Base-by-base conservation (phyloP, 805 yeast genomes). In the Candida patagonica region DNA sequence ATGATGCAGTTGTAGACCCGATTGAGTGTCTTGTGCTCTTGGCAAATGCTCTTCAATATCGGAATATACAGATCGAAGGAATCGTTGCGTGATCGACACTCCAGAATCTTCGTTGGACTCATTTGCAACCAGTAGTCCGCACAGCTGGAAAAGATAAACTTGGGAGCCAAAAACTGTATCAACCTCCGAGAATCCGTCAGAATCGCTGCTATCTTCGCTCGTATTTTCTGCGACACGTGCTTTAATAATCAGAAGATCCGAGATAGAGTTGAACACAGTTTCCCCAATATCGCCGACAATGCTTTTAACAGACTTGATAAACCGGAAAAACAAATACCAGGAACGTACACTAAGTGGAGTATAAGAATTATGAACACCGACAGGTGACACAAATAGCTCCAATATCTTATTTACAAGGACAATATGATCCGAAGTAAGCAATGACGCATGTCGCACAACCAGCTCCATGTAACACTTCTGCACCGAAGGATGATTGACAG, bases 291-390 rank as follows among this genome's bases (percentile, higher is more conserved):
- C 41, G 23, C 78, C 71, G 30, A 78, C 61, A 36, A 72, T 63
- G 26, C 87, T 86, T 54, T 78, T 80, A 1, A 89, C 79, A 35
- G 80, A 65, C 55, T 81, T 85, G 45, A 87, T 70, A 53, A 88
- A 83, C 57, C 94, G 73, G 53, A 79, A 79, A 51, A 89, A 85
- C 47, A 88, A 66, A 57, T 85, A 89, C 96, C 97, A 92, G 30
- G 94, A 72, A 57, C 96, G 77, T 41, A 76, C 68, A 52, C 87
- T 77, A 3, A 88, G 96, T 45, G 76, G 80, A 42, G 73, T 80
- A 48, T 72, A 68, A 4, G 70, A 66, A 61, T 80, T 85, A 59
- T 85, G 87, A 45, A 89, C 73, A 12, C 96, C 97, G 50, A 79
- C 71, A 26, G 77, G 78, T 13, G 92, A 76, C 33, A 86, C 75